Percentiles rank a stretch among this genome's conserved stretches.
These are phyloP conservation scores for Colletotrichum sansevieriae DNA, from an alignment of 2,329 filamentous ascomycete species.

Conservation along the genomic window DNA sequence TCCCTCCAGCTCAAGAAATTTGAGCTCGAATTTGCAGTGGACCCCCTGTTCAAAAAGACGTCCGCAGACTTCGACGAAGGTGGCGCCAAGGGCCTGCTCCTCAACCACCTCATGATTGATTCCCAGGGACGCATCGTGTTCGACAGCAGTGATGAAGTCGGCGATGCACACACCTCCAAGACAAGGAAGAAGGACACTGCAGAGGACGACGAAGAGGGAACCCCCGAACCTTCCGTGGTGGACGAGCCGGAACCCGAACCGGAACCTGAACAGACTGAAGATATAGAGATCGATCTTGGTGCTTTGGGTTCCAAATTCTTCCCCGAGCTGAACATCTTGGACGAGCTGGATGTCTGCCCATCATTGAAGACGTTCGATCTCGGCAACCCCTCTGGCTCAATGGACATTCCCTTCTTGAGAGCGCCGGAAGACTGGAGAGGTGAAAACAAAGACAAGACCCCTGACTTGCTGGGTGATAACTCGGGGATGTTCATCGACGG, in stretches of 20 bases:
- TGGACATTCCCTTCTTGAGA: slow-evolving; percentile 93
- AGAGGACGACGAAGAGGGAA: slow-evolving; percentile 54
- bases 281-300: slow-evolving; percentile 82
- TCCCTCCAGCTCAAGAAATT: slow-evolving; percentile 96
- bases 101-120: slow-evolving; percentile 98
- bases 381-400: slow-evolving; percentile 84
- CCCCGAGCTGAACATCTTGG: slow-evolving; percentile 80
- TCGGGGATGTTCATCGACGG: slow-evolving; percentile 89
- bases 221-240: slow-evolving; percentile 47
- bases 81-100: slow-evolving; percentile 91
- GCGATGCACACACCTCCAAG: slow-evolving; percentile 62
- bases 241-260: slow-evolving; percentile 48
- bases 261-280: slow-evolving; percentile 54
- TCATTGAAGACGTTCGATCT: slow-evolving; percentile 95
- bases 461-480: slow-evolving; percentile 70
- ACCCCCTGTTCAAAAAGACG: slow-evolving; percentile 99
- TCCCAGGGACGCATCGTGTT: slow-evolving; percentile 93
- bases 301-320: slow-evolving; percentile 86
- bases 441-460: slow-evolving; percentile 73
- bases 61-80: slow-evolving; percentile 99
- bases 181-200: slow-evolving; percentile 54
- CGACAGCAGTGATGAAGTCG: slow-evolving; percentile 92
- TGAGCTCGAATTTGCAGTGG: slow-evolving; percentile 95
- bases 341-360: slow-evolving; percentile 92
- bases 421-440: slow-evolving; percentile 87